These are phyloP conservation scores for Citeromyces nyonsensis DNA, from an alignment of 805 yeast species.

Conservation along the genomic window DNA sequence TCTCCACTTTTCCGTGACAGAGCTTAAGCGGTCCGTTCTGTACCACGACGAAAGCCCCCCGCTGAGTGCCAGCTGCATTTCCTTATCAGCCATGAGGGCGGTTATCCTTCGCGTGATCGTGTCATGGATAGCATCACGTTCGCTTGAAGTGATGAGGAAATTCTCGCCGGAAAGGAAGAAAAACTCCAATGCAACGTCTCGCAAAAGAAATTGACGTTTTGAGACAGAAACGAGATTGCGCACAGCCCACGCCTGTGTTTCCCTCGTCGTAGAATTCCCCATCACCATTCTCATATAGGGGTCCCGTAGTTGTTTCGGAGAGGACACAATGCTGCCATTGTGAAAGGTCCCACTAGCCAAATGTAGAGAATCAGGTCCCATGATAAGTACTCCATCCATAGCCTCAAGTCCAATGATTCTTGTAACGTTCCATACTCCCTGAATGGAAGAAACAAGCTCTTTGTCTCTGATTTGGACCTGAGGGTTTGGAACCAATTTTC, in stretches of 20 bases:
- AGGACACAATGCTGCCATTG: slow-evolving; percentile 33
- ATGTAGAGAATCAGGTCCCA: slow-evolving; percentile 52
- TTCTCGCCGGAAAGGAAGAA: slow-evolving; percentile 64
- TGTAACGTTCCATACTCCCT: slow-evolving; percentile 62
- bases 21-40: slow-evolving; percentile 15
- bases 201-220: slow-evolving; percentile 57
- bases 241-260: slow-evolving; percentile 44
- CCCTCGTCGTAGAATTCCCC: slow-evolving; percentile 24
- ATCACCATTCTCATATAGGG: slow-evolving; percentile 51
- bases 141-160: slow-evolving; percentile 40
- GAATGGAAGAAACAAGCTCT: slow-evolving; percentile 17
- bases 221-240: slow-evolving; percentile 46
- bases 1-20: slow-evolving; percentile 58
- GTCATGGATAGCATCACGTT: slow-evolving; percentile 40
- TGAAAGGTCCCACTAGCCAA: slow-evolving; percentile 57
- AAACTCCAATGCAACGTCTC: slow-evolving; percentile 73
- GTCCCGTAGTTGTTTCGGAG: slow-evolving; percentile 62
- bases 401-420: slow-evolving; percentile 67
- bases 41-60: slow-evolving; percentile 24
- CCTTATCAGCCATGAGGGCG: slow-evolving; percentile 33
- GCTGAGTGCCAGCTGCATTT: slow-evolving; percentile 35
- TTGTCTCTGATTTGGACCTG: slow-evolving; percentile 69
- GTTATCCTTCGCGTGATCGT: slow-evolving; percentile 32
- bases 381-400: slow-evolving; percentile 56
- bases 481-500: slow-evolving; percentile 30